Evolutionary conservation across 345 rosid genomes (phyloP), one percentile per base, ranked within the genome.

Genomic region (Physaria fendleri): DNA sequence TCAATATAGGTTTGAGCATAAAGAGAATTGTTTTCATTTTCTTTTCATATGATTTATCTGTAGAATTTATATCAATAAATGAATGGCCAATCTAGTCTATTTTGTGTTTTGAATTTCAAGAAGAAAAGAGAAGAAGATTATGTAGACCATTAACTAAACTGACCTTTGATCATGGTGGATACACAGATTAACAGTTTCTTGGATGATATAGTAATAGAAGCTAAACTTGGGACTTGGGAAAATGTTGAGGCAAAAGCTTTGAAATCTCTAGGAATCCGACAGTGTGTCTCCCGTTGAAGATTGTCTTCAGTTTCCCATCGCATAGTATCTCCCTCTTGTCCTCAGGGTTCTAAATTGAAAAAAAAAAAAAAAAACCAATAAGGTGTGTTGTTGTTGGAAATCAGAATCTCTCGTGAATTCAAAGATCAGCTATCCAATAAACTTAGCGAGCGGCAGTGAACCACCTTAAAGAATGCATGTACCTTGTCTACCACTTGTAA

Each of bases 201-300:
- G 25, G 56, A 45, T 59, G 33, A 45, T 33, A 18, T 0, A 45
- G 24, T 28, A 44, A 21, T 6, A 59, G 24, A 45, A 21, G 22
- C 34, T 34, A 47, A 60, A 60, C 34, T 13, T n/a, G n/a, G 9
- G 83, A 29, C 77, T 87, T 87, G 65, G 81, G 69, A 69, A 90
- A 90, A 65, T 90, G 93, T 22, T 25, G 66, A 30, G 85, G 29
- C 59, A 84, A 68, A 71, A 77, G 62, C 64, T 84, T 87, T 0
- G 74, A 78, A 34, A 90, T 80, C 82, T 90, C 97, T 55, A 87
- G 64, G 71, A 90, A 79, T 17, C 78, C 79, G 5, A 90, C 84
- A n/a, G 68, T 78, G 17, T 81, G 85, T 66, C 76, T 83, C 42
- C 85, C 90, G 35, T 73, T 72, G 10, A 87, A 87, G 40, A 90